These are phyloP conservation scores for Malus hybrid DNA, from an alignment of 331 rosid species.

Conservation along the genomic window DNA sequence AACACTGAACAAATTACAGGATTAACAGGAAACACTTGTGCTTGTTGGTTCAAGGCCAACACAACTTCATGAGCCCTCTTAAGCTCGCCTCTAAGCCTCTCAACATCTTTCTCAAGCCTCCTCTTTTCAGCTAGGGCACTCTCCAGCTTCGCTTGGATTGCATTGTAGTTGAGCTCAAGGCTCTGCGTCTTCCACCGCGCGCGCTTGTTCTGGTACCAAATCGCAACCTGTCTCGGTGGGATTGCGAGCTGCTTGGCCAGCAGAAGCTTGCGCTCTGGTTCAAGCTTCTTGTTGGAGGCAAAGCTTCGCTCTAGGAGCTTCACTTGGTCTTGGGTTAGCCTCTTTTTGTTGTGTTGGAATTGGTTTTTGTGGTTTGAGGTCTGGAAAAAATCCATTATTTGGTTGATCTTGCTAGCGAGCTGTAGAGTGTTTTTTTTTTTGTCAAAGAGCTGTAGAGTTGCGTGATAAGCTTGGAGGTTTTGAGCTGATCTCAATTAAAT, in stretches of 20 bases:
- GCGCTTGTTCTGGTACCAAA: constrained; percentile 69
- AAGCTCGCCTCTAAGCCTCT: constrained; percentile 40
- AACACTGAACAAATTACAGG: constrained; percentile 15
- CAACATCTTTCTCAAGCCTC: constrained; percentile 44
- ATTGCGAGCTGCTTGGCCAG: constrained; percentile 48
- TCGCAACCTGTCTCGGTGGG: constrained; percentile 48
- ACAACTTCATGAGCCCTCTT: constrained; percentile 29
- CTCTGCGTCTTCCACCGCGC: constrained; percentile 54
- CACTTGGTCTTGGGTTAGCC: constrained; percentile 47
- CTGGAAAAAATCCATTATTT: constrained; percentile 17
- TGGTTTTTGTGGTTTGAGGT: constrained; percentile 20
- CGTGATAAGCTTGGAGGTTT: too few relatives aligned
- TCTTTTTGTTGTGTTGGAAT: constrained; percentile 29
- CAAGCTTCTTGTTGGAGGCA: constrained; percentile 42
- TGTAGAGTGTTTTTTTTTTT: too few relatives aligned
- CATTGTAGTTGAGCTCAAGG: constrained; percentile 37
- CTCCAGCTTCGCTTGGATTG: constrained; percentile 36
- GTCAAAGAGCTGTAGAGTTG: too few relatives aligned
- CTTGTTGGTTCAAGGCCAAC: constrained; percentile 14
- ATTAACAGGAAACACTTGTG: neutral
- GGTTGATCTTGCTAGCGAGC: neutral
- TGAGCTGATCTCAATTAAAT: too few relatives aligned
- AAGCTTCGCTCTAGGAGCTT: constrained; percentile 47
- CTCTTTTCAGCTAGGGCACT: constrained; percentile 39
- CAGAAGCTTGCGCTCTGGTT: constrained; percentile 34